A percentile compares a stretch with the other conserved stretches of the same genome.
These are phyloP conservation scores for Mortierella sp. DNA, from an alignment of 371 early-diverging fungal species.

Conservation along the genomic window DNA sequence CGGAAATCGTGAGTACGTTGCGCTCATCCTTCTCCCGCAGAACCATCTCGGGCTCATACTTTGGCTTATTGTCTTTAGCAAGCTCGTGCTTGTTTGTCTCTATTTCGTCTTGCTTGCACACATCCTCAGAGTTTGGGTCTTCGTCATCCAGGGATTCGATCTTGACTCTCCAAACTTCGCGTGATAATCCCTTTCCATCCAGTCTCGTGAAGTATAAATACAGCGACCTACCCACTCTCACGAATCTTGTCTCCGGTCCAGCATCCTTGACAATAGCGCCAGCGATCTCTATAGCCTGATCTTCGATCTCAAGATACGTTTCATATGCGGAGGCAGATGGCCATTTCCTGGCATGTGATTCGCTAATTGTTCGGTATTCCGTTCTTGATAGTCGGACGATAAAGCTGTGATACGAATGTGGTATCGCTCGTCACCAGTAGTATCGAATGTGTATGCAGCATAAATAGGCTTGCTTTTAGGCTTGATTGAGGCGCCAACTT, in stretches of 20 bases:
- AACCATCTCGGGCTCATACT: slow-evolving; percentile 49
- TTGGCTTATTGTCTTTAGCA: not conserved
- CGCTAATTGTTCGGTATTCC: not conserved
- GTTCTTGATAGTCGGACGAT: not conserved
- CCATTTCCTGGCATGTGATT: not conserved
- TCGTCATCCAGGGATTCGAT: slow-evolving; percentile 15
- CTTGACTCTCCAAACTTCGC: slow-evolving; percentile 49
- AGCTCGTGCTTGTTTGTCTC: not conserved
- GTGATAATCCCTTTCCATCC: slow-evolving; percentile 60
- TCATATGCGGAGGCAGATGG: not conserved
- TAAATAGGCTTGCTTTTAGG: slow-evolving; percentile 8
- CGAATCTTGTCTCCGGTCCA: slow-evolving; percentile 58
- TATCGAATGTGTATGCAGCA: slow-evolving; percentile 60
- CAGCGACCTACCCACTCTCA: slow-evolving; percentile 21
- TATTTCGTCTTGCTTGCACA: not conserved
- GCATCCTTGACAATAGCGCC: slow-evolving; percentile 56
- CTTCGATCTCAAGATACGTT: not conserved
- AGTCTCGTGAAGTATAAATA: slow-evolving; percentile 62
- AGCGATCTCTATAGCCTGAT: not conserved
- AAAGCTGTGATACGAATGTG: slow-evolving; percentile 38
- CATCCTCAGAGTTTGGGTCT: not conserved
- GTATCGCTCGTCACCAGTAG: slow-evolving; percentile 59
- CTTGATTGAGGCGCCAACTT: not conserved
- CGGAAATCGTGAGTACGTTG: slow-evolving; percentile 43
- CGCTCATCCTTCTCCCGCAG: slow-evolving; percentile 60